Evolutionary conservation across 495 filamentous ascomycete species (phyloP), one percentile per base, ranked within the genome.

Genomic region (Aspergillus egyptiacus): DNA sequence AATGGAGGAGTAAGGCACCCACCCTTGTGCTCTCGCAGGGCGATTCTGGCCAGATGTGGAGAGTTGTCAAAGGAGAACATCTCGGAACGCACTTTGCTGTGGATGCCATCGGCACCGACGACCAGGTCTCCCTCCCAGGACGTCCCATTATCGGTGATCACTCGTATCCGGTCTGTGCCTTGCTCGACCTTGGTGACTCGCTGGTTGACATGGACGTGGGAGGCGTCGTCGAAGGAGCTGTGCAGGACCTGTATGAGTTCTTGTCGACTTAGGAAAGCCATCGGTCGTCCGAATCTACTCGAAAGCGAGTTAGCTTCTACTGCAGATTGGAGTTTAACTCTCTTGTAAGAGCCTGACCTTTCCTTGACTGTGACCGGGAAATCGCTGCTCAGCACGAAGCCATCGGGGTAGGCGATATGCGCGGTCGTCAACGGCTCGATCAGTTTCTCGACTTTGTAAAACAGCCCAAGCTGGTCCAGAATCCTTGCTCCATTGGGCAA

Each of bases 1-100:
- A 27, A 27, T n/a, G 40, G 31, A 43, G 22, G 39, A n/a, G 6
- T 17, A 10, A 18, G 14, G n/a, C n/a, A n/a, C n/a, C n/a, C 19
- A 19, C 23, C 40, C 15, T 22, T 17, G 13, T 43, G n/a, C n/a
- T 28, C 18, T 2, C 40, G 8, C 0, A 48, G 35, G 13, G 33
- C 18, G 3, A 60, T 7, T 0, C 55, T 55, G 0, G 52, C 42
- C 0, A 40, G 44, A 5, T 25, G 20, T 1, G 36, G 37, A 6
- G 59, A 59, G 17, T 61, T 59, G 6, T 55, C 55, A 35, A 61
- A 61, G 0, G 61, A 49, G 52, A 67, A 64, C 64, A 78, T 59
- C 43, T 49, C 34, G 22, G 14, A 6, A 15, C 45, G 50, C 3
- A 44, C 34, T 20, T 25, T 46, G 17, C 48, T 51, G 2, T 30